These are phyloP conservation scores for Quercus gilva DNA, from an alignment of 306 rosid species.

Conservation along the genomic window DNA sequence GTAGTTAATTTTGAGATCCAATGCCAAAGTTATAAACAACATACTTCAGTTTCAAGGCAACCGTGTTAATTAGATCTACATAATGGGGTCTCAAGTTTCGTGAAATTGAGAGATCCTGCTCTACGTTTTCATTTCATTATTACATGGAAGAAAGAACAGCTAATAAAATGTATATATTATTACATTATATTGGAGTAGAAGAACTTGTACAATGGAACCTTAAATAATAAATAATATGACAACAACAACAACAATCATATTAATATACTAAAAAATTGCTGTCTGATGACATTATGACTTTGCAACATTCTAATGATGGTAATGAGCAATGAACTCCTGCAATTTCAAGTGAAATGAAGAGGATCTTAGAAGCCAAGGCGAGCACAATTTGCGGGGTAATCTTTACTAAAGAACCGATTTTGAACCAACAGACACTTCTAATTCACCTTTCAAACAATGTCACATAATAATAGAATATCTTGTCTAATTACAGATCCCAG, in stretches of 20 bases:
- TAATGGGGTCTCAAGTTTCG: not conserved
- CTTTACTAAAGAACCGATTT: not conserved
- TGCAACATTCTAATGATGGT: not conserved
- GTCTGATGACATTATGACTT: not conserved
- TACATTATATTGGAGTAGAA: not conserved
- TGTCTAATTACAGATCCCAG: not conserved
- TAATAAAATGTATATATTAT: not conserved
- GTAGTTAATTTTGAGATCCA: too few species aligned
- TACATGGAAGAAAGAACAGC: not conserved
- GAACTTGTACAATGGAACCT: not conserved
- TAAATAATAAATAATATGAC: not conserved
- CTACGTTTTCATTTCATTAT: not conserved
- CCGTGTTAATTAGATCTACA: not conserved
- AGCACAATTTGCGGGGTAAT: not conserved
- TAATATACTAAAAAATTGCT: not conserved
- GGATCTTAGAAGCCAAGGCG: not conserved
- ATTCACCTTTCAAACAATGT: not conserved
- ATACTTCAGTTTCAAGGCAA: not conserved
- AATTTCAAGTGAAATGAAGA: too few species aligned
- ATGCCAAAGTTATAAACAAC: not conserved
- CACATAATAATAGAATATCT: slow-evolving; percentile 1
- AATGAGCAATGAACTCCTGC: not conserved
- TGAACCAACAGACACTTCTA: not conserved
- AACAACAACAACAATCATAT: not conserved
- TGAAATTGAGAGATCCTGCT: not conserved